These are phyloP conservation scores for Pseudocercospora vitis DNA, from an alignment of 2,329 filamentous ascomycete species.

Conservation along the genomic window DNA sequence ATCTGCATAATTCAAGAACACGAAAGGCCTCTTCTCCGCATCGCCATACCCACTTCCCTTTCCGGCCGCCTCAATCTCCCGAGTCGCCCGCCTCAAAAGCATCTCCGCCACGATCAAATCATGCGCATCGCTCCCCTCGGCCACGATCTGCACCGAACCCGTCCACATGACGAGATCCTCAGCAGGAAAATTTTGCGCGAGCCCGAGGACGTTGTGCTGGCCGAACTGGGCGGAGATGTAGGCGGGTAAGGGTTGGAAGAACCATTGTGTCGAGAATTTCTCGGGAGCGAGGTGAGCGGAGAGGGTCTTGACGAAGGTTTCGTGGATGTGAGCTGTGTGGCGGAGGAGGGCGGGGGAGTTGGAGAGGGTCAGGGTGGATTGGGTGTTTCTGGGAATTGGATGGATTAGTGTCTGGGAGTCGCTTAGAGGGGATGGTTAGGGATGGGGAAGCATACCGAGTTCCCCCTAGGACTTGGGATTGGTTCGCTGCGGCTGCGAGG, in stretches of 20 bases:
- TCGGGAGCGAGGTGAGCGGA: background rate
- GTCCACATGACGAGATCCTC: background rate
- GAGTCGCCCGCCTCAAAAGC: background rate
- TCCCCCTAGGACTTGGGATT: background rate
- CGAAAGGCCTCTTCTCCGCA: conserved; percentile 10
- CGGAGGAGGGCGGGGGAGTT: too few relatives aligned
- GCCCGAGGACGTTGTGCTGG: background rate
- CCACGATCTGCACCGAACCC: background rate
- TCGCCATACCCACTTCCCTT: conserved; percentile 23
- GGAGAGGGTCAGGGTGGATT: too few relatives aligned
- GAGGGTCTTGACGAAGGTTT: background rate
- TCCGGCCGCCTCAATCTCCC: conserved; percentile 30
- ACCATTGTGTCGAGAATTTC: background rate
- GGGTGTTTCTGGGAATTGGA: background rate
- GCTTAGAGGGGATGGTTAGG: background rate
- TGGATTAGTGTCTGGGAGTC: background rate
- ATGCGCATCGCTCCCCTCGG: background rate
- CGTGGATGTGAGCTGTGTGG: background rate
- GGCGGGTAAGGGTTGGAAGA: conserved; percentile 1
- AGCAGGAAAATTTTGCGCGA: background rate
- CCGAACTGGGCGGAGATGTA: background rate
- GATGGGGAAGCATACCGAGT: background rate
- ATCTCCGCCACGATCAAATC: background rate
- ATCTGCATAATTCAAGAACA: conserved; percentile 20
- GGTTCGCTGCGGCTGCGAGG: background rate